A percentile compares a stretch with the other conserved stretches of the same genome.
Conservation (phyloP, 1,139 yeast species). For the Torulaspora pretoriensis region DNA sequence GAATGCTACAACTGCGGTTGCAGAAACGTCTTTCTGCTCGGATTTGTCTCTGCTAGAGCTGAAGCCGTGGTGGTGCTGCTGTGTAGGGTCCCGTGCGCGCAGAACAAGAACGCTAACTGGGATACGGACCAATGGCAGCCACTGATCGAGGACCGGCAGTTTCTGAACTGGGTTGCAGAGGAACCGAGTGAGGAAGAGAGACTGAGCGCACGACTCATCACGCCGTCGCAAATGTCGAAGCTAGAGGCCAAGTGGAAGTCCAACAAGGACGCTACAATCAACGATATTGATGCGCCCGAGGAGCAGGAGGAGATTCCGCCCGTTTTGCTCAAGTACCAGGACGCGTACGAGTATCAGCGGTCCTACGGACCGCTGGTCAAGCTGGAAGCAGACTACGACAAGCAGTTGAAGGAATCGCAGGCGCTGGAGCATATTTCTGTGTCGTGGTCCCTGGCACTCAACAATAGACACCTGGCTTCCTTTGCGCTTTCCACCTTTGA, state of each 20-base stretch:
- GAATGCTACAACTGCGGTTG: conserved; percentile 93
- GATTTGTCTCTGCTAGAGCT: conserved; percentile 83
- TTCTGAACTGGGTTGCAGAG: conserved; percentile 77
- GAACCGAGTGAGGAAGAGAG: conserved; percentile 64
- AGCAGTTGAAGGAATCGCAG: conserved; percentile 69
- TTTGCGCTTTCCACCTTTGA: conserved; percentile 69
- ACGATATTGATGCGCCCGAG: conserved; percentile 50
- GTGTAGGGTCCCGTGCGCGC: conserved; percentile 89
- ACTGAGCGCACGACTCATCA: conserved; percentile 49
- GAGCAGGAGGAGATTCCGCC: conserved; percentile 64
- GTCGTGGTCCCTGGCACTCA: conserved; percentile 68
- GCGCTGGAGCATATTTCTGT: conserved; percentile 72
- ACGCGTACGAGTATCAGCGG: conserved; percentile 82
- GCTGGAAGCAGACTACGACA: conserved; percentile 77
- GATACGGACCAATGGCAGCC: conserved; percentile 88
- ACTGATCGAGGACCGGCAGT: conserved; percentile 71
- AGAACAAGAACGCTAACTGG: conserved; percentile 71
- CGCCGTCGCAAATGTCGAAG: conserved; percentile 63
- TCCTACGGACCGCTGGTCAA: conserved; percentile 81
- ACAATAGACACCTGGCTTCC: conserved; percentile 63
- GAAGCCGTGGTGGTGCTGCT: conserved; percentile 83
- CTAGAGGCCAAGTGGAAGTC: conserved; percentile 81
- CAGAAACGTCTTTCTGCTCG: conserved; percentile 73
- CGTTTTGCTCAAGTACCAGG: conserved; percentile 69
- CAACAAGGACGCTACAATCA: conserved; percentile 63